Evolutionary conservation across 345 rosid species (phyloP).

Genomic region (Eucalyptus regnans): DNA sequence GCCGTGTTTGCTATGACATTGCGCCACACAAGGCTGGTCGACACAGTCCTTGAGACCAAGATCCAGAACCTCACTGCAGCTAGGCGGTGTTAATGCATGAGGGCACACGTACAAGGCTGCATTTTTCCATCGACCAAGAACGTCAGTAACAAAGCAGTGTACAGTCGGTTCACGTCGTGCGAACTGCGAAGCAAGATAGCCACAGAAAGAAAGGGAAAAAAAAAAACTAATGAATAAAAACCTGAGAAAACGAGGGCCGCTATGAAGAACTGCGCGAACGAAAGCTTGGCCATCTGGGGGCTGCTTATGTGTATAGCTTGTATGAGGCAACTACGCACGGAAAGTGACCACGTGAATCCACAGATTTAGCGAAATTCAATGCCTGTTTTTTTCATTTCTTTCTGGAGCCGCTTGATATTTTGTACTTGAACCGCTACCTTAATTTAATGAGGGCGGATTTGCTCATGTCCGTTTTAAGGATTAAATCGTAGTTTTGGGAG

Average conservation of each 20-base stretch:
- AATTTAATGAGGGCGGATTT: not conserved
- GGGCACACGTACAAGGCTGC: not conserved
- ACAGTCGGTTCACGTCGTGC: not conserved
- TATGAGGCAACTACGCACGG: not conserved
- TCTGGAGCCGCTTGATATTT: not conserved
- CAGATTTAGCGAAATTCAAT: not conserved
- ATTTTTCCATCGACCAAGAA: not conserved
- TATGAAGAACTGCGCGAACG: not conserved
- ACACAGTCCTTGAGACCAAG: not conserved
- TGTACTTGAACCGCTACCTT: not conserved
- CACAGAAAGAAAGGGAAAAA: not conserved
- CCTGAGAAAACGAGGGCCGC: not conserved
- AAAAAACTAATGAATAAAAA: rapidly evolving
- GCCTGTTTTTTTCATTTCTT: not conserved
- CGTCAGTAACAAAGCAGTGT: not conserved
- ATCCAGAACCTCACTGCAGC: not conserved
- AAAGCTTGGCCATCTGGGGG: not conserved
- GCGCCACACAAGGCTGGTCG: not conserved
- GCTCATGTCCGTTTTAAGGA: not conserved
- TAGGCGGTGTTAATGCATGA: not conserved
- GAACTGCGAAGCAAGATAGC: not conserved
- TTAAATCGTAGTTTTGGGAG: not conserved
- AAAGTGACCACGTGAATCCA: not conserved
- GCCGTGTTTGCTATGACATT: not conserved
- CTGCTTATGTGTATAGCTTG: not conserved